Base-by-base conservation (phyloP, 805 yeast species). In the Myxozyma kluyveri region DNA sequence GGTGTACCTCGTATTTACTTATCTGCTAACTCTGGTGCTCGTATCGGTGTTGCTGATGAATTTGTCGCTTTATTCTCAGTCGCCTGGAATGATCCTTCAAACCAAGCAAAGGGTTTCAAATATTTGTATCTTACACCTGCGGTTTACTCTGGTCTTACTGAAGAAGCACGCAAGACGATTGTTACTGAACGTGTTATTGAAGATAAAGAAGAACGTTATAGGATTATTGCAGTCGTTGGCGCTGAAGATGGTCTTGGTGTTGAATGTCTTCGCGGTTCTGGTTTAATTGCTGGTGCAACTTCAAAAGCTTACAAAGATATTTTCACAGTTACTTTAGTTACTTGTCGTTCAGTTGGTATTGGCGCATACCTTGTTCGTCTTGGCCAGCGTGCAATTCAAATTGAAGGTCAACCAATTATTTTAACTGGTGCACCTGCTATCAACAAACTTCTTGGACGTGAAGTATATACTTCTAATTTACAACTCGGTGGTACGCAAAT, bases 261-360 rank as follows among this genome's bases (percentile, higher is more conserved):
- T 54, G 99, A 93, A 73, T 93, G 96, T 80, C 82, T 93, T 72
- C 83, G 84, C 73, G 99, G 99, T 36, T 91, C 98, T 49, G 99
- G 98, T 75, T 78, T 93, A 67, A 93, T 93, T 74, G 99, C 99
- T 21, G 99, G 99, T 72, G 96, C 96, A 26, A 93, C 99, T 42
- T 87, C 97, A 10, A 84, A 88, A 69, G 99, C 99, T 19, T 93
- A 93, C 81, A 86, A 87, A 70, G 99, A 93, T 68, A 93, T 93
- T 58, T 93, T 93, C 77, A 93, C 99, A 19, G 82, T 90, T 54
- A 91, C 99, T n/a, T 78, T 93, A 70, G 99, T 93, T 50, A 93
- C 99, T n/a, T 90, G 98, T 76, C 84, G 99, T 79, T 90, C 98
- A 47, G 99, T 93, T 65, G 99, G 99, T 84, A 93, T 93, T 70